Percentiles rank a stretch among this genome's conserved stretches.
Evolutionary conservation across 805 yeast species (phyloP).

Genomic region (Metschnikowia dekortorum): DNA sequence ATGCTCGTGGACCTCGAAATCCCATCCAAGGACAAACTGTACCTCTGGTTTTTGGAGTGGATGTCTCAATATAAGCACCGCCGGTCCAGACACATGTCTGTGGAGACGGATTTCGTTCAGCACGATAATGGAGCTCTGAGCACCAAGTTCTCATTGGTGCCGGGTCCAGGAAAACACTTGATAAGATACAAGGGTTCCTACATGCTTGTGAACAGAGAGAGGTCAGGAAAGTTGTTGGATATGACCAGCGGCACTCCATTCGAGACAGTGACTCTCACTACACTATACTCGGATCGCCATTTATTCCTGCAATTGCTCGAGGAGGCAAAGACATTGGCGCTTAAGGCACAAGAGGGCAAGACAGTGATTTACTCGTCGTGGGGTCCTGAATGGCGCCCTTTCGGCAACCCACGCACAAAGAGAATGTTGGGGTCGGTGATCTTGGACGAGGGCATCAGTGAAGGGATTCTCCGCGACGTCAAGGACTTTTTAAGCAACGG

Average conservation of each 20-base stretch:
- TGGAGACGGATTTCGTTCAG: conserved; percentile 79
- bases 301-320: conserved; percentile 65
- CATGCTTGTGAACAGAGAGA: conserved; percentile 82
- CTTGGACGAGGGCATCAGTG: conserved; percentile 70
- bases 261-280: conserved; percentile 92
- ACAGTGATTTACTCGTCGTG: conserved; percentile 91
- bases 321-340: conserved; percentile 83
- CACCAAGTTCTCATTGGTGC: conserved; percentile 86
- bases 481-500: conserved; percentile 75
- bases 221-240: conserved; percentile 85
- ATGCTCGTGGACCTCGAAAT: conserved; percentile 89
- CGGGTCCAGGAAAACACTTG: conserved; percentile 95
- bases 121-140: conserved; percentile 90
- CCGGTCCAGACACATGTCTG: conserved; percentile 78
- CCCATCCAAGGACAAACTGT: conserved; percentile 88
- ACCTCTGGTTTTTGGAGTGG: conserved; percentile 95
- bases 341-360: conserved; percentile 82
- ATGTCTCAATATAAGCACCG: conserved; percentile 80
- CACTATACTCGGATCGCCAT: conserved; percentile 74
- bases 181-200: conserved; percentile 81
- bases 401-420: conserved; percentile 91
- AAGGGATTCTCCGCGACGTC: conserved; percentile 64
- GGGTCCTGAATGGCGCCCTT: conserved; percentile 99
- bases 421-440: conserved; percentile 82
- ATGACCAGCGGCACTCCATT: conserved; percentile 89